These are phyloP conservation scores for Coemansia furcata DNA, from an alignment of 192 early-diverging fungal genomes.

Conservation along the genomic window DNA sequence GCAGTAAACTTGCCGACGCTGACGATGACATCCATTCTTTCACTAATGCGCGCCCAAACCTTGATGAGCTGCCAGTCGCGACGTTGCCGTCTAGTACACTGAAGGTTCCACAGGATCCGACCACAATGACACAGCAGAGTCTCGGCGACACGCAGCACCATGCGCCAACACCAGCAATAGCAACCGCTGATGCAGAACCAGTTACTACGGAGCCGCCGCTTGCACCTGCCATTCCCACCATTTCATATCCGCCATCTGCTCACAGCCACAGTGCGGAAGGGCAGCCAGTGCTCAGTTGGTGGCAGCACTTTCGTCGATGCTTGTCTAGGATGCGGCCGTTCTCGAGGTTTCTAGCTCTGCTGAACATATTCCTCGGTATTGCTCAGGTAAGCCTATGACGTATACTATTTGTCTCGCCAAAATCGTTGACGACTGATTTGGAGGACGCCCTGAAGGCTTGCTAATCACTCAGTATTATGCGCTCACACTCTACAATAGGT, in stretches of 20 bases:
- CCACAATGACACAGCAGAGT: not conserved
- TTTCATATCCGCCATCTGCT: not conserved
- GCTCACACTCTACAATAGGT: conserved; percentile 43
- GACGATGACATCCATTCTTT: not conserved
- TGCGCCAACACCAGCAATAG: not conserved
- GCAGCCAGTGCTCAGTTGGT: not conserved
- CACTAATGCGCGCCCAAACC: not conserved
- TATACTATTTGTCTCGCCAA: not conserved
- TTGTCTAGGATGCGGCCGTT: conserved; percentile 8
- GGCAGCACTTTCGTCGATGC: conserved; percentile 8
- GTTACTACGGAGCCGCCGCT: not conserved
- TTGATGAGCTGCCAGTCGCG: not conserved
- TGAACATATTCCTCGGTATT: conserved; percentile 4
- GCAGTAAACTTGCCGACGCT: not conserved
- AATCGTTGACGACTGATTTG: not conserved
- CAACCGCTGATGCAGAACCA: not conserved
- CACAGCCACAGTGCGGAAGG: not conserved
- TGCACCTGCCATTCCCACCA: not conserved
- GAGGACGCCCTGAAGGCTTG: not conserved
- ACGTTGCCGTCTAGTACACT: not conserved
- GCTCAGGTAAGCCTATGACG: conserved; percentile 9
- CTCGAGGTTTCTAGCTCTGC: not conserved
- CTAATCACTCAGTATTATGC: not conserved
- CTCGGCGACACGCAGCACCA: not conserved
- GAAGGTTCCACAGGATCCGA: not conserved